phyloP scores from a whole-genome alignment of 768 basidiomycete genomes.

The Xerocomellus dryophilus region DNA sequence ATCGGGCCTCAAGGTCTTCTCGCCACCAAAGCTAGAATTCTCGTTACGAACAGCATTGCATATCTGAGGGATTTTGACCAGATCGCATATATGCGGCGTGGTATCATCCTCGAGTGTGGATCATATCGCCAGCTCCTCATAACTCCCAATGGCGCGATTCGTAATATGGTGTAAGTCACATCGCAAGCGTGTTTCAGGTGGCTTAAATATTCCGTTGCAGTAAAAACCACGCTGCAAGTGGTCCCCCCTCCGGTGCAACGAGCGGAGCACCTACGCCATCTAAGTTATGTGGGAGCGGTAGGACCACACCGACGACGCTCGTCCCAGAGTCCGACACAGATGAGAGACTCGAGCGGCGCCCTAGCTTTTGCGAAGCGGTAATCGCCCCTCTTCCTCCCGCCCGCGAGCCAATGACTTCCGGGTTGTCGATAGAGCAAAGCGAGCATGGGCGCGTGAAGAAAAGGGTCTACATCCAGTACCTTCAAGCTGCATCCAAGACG shows the following conservation, averaged over 20 bases:
- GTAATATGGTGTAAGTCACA: constrained; percentile 65
- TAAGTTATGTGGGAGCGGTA: constrained; percentile 25
- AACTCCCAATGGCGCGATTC: constrained; percentile 62
- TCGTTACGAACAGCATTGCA: constrained; percentile 87
- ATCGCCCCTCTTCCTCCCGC: constrained; percentile 41
- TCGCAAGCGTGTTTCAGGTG: background rate
- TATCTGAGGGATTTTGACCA: constrained; percentile 75
- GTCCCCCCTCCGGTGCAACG: constrained; percentile 38
- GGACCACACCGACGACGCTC: constrained; percentile 17
- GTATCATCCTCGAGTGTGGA: constrained; percentile 78
- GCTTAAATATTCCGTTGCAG: constrained; percentile 21
- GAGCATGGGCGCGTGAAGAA: constrained; percentile 80
- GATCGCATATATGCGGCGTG: constrained; percentile 70
- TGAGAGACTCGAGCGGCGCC: constrained; percentile 54
- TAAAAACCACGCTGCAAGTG: constrained; percentile 42
- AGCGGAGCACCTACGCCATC: constrained; percentile 51
- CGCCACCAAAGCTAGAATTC: constrained; percentile 73
- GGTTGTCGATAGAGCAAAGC: constrained; percentile 62
- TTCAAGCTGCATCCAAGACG: constrained; percentile 70
- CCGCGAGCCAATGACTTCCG: constrained; percentile 40
- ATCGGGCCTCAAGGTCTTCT: constrained; percentile 83
- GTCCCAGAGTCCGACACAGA: constrained; percentile 35
- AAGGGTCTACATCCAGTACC: constrained; percentile 72
- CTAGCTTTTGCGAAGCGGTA: constrained; percentile 57
- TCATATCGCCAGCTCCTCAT: constrained; percentile 59